Evolutionary conservation across 2,329 filamentous ascomycete genomes (phyloP), one percentile per base, ranked within the genome.

Genomic region (Fusarium keratoplasticum): DNA sequence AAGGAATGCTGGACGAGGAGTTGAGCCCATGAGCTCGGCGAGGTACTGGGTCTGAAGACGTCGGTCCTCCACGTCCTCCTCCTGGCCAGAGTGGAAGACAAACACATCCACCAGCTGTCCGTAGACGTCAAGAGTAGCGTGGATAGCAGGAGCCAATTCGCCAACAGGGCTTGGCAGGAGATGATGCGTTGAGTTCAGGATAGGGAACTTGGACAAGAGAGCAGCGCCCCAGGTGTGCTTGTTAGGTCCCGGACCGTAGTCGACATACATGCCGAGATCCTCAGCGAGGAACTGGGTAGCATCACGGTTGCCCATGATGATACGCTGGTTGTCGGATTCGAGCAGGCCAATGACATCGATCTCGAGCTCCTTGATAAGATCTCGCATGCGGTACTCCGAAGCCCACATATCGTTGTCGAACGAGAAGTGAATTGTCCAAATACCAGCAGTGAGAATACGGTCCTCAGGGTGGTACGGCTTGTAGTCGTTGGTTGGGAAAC

Each of bases 371-470:
- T 94, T 92, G 83, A 98, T 92, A 16, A 97, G 87, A 85, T 98
- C 93, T 67, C 94, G 93, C 91, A 98, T 97, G 72, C 96, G 95
- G 77, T 94, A 91, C 83, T 99, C 96, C 0, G 96, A 98, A 11
- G 94, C 96, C 95, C 95, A 98, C 95, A 98, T 98, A 82, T 98
- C 94, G 78, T 99, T 98, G 84, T 99, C 96, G 22, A 99, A 90
- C 16, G 94, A 95, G 83, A 99, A 99, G 85, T 99, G 96, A 65
- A 98, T 95, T 0, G 96, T 99, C 96, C 96, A 99, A 82, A 99
- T 98, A 76, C 96, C 96, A 1, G 95, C 95, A 0, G 97, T 98
- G 68, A 98, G 89, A 62, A 97, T 86, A 76, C 96, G 96, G 72
- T 95, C 93, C 62, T 98, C 91, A 40, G 90, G 89, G 81, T 99